Percentiles rank a stretch among this genome's conserved stretches.
These are phyloP conservation scores for Clathrus columnatus DNA, from an alignment of 768 basidiomycete genomes.

Conservation along the genomic window DNA sequence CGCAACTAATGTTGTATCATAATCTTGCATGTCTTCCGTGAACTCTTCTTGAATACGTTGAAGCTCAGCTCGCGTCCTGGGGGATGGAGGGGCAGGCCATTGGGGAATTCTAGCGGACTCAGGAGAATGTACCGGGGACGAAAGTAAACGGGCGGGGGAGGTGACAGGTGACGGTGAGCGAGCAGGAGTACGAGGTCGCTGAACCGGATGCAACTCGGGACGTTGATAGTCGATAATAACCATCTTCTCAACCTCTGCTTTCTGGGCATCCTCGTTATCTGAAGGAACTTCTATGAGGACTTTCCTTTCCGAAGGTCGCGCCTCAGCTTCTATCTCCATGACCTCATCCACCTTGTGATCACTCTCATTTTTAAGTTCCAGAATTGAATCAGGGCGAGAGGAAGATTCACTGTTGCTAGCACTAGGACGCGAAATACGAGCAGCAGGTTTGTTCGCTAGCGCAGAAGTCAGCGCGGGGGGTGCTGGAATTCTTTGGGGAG, in stretches of 20 bases:
- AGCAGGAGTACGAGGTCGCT: conserved; percentile 14
- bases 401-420: conserved; percentile 25
- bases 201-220: conserved; percentile 30
- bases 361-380: conserved; percentile 32
- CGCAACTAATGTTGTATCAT: conserved; percentile 92
- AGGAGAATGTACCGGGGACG: conserved; percentile 23
- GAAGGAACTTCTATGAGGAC: conserved; percentile 8
- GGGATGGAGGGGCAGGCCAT: conserved; percentile 48
- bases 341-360: conserved; percentile 35
- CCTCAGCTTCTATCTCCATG: conserved; percentile 53
- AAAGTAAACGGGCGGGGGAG: neutral
- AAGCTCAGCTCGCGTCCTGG: conserved; percentile 63
- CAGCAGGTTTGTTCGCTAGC: conserved; percentile 1
- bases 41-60: conserved; percentile 52
- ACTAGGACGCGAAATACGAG: conserved; percentile 22
- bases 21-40: conserved; percentile 69
- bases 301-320: conserved; percentile 23
- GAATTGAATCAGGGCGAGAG: conserved; percentile 20
- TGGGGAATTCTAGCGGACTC: neutral
- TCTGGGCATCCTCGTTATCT: conserved; percentile 37
- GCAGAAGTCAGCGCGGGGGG: conserved; percentile 46
- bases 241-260: conserved; percentile 60
- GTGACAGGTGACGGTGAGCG: neutral
- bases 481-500: conserved; percentile 60
- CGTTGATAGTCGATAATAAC: conserved; percentile 29